A percentile compares a stretch with the other conserved stretches of the same genome.
These are phyloP conservation scores for Helenozyma rhizophorensis DNA, from an alignment of 805 yeast species.

Conservation along the genomic window DNA sequence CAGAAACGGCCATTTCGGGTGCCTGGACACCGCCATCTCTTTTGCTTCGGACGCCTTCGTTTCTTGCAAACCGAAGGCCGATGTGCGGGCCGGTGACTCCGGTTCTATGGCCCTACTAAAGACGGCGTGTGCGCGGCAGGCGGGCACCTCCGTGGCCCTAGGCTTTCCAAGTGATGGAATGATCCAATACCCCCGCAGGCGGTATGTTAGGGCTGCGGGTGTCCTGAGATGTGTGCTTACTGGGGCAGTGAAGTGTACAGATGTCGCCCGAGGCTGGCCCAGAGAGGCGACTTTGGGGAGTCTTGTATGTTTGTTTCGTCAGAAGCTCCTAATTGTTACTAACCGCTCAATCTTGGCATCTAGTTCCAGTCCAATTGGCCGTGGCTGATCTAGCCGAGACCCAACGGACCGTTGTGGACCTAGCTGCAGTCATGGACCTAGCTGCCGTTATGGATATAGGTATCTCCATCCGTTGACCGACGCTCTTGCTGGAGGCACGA, in stretches of 20 bases:
- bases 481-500: no score
- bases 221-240: not conserved
- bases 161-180: slow-evolving; percentile 13
- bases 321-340: no score
- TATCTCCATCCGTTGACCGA: no score
- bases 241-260: not conserved
- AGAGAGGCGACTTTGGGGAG: slow-evolving; percentile 11
- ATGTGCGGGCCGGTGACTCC: slow-evolving; percentile 10
- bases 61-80: slow-evolving; percentile 14
- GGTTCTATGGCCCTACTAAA: slow-evolving; percentile 7
- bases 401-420: no score
- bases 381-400: no score
- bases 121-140: slow-evolving; percentile 1
- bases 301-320: slow-evolving; percentile 5
- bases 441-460: no score
- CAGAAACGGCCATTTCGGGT: no score
- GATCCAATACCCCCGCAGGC: slow-evolving; percentile 11
- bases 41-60: slow-evolving; percentile 16
- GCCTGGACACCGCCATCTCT: not conserved
- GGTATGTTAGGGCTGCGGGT: slow-evolving; percentile 8
- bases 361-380: no score
- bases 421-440: no score
- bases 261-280: slow-evolving; percentile 4
- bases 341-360: no score
- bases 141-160: not conserved